phyloP scores from a whole-genome alignment of 352 stramenopile genomes.

The Hyaloperonospora arabidopsidis region DNA sequence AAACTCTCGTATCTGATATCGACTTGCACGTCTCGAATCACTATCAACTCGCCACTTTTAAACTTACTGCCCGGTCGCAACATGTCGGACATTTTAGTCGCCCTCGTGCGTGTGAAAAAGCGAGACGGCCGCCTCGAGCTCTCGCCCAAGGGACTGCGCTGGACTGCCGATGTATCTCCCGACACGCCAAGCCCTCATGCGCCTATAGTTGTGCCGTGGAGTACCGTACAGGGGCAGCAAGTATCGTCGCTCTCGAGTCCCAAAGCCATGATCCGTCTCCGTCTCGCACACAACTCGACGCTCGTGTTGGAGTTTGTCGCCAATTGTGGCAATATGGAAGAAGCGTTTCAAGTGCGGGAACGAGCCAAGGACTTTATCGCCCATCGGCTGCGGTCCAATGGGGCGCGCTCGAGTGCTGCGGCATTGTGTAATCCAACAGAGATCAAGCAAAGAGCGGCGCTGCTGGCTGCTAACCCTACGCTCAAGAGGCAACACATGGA shows the following conservation, averaged over 20 bases:
- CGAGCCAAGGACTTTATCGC: conserved; percentile 64
- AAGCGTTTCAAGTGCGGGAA: conserved; percentile 65
- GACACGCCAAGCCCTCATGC: conserved; percentile 17
- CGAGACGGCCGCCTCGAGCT: conserved; percentile 60
- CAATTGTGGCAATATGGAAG: conserved; percentile 37
- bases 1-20: no score
- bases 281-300: conserved; percentile 51
- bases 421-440: conserved; percentile 64
- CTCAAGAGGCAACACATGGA: conserved; percentile 82
- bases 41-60: no score
- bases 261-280: conserved; percentile 78
- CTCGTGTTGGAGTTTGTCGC: conserved; percentile 67
- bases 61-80: no score
- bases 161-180: conserved; percentile 38
- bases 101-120: conserved; percentile 73
- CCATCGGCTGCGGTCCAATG: conserved; percentile 38
- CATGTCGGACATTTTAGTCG: conserved; percentile 36
- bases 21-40: no score
- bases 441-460: conserved; percentile 75
- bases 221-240: conserved; percentile 70
- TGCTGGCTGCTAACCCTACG: conserved; percentile 62
- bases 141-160: conserved; percentile 46
- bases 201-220: conserved; percentile 57
- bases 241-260: conserved; percentile 65
- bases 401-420: conserved; percentile 36